Conservation (phyloP, 2,329 filamentous ascomycete genomes). For the Trichoderma simmonsii region DNA sequence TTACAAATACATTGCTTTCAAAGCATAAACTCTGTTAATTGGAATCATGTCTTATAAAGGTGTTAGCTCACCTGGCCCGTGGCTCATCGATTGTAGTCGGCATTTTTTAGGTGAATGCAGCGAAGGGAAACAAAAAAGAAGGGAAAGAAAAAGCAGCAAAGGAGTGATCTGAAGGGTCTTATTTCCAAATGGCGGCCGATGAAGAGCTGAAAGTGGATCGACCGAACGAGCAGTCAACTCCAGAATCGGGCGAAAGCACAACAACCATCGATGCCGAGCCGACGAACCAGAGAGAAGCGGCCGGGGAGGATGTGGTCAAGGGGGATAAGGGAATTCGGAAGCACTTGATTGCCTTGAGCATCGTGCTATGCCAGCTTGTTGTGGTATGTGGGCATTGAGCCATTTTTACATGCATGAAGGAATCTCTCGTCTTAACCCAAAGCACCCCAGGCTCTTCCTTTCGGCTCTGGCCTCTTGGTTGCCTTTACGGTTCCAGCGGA, state of each 20-base stretch:
- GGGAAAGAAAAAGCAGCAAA: not conserved
- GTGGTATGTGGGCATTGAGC: not conserved
- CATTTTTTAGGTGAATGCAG: not conserved
- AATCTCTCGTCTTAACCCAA: not conserved
- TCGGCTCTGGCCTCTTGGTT: slow-evolving; percentile 8
- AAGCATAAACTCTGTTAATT: not conserved
- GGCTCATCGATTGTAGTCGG: not conserved
- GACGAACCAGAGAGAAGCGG: not conserved
- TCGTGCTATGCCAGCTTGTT: slow-evolving; percentile 11
- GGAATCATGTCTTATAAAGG: not conserved
- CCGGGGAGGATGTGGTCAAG: not conserved
- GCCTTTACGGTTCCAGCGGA: not conserved
- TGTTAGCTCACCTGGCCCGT: not conserved
- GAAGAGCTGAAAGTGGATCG: not conserved
- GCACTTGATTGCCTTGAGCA: slow-evolving; percentile 1
- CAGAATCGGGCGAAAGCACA: not conserved
- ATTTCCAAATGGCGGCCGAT: not conserved
- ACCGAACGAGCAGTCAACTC: not conserved
- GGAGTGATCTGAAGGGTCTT: not conserved
- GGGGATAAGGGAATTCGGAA: not conserved
- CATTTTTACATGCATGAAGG: not conserved
- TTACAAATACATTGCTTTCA: not conserved
- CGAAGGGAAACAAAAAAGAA: not conserved
- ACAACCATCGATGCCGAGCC: slow-evolving; percentile 8
- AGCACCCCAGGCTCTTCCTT: not conserved